Base-by-base conservation (phyloP, 1,284 basidiomycete species). In the Sporisorium exsertum region DNA sequence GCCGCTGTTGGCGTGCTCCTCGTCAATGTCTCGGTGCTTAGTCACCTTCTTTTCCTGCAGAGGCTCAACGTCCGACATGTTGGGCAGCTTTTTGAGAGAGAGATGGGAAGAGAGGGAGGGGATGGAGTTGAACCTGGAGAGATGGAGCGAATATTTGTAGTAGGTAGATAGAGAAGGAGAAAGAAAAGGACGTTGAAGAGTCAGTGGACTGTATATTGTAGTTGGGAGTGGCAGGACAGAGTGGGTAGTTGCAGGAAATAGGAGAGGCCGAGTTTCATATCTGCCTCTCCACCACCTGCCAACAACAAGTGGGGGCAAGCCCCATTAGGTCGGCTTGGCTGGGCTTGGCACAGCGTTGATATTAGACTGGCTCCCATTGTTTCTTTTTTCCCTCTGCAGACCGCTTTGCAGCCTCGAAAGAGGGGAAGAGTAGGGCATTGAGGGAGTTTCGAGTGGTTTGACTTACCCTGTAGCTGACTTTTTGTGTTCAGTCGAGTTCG, bases 21-120 rank as follows among this genome's bases (percentile, higher is more conserved):
- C 76, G 54, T 80, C 73, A 37, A 79, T 76, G 64, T 79, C 75
- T 43, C 78, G 74, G 63, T 79, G 76, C 65, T 69, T 75, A 63
- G 72, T 64, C 22, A 60, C 64, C 78, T 69, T 79, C 72, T 77
- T 77, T 51, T 77, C 72, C 49, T 78, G 66, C 29, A 74, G 68
- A 33, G 78, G 66, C 26, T 63, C 57, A 50, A 73, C 63, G 33
- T 65, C 63, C 35, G 75, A 77, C 67, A 77, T 70, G 58, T 57
- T 68, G 70, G 58, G 53, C 47, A 45, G 50, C 33, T 52, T 22
- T 9, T 40, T 16, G 40, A 18, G 52, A 50, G 35, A n/a, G n/a
- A n/a, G 60, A 52, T 22, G 52, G 46, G 37, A 20, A 43, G 58
- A 47, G 29, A 35, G 54, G 24, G 24, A 35, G 26, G 22, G 58